Conservation (phyloP, 106 monocot species). For the Narthecium ossifragum region DNA sequence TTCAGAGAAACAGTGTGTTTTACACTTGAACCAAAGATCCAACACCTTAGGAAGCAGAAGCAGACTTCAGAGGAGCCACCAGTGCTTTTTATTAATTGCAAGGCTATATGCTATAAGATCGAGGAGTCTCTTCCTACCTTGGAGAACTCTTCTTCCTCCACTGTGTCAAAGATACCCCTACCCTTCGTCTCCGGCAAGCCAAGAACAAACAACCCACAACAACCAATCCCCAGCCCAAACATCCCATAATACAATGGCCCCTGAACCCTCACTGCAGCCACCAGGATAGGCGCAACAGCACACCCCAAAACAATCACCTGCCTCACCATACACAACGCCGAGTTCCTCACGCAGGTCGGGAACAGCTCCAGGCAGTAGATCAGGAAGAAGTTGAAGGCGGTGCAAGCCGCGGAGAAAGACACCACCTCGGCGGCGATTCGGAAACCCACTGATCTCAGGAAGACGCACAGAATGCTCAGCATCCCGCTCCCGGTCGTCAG, state of each 20-base stretch:
- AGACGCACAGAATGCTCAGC: constrained; percentile 14
- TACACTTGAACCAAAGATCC: no score
- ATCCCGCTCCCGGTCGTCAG: constrained; percentile 13
- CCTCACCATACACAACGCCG: constrained; percentile 27
- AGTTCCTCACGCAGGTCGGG: constrained; percentile 32
- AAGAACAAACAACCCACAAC: constrained; percentile 18
- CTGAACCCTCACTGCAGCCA: constrained; percentile 18
- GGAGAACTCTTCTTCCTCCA: constrained; percentile 35
- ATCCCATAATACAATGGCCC: constrained; percentile 18
- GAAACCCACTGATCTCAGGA: neutral
- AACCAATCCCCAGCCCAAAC: constrained; percentile 30
- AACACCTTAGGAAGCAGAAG: no score
- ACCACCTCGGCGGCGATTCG: constrained; percentile 11
- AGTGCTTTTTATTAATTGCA: no score
- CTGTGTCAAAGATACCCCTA: constrained; percentile 24
- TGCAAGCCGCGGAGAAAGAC: constrained; percentile 13
- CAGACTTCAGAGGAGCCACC: no score
- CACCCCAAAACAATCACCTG: constrained; percentile 33
- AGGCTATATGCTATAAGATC: no score
- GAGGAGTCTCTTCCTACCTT: no score
- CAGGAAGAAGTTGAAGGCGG: constrained; percentile 14
- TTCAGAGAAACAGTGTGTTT: no score
- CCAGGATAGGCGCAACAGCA: constrained; percentile 24
- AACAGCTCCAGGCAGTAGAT: constrained; percentile 35
- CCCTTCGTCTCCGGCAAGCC: constrained; percentile 43